phyloP scores from a whole-genome alignment of 208 protist genomes.

The Blechomonas ayalai region DNA sequence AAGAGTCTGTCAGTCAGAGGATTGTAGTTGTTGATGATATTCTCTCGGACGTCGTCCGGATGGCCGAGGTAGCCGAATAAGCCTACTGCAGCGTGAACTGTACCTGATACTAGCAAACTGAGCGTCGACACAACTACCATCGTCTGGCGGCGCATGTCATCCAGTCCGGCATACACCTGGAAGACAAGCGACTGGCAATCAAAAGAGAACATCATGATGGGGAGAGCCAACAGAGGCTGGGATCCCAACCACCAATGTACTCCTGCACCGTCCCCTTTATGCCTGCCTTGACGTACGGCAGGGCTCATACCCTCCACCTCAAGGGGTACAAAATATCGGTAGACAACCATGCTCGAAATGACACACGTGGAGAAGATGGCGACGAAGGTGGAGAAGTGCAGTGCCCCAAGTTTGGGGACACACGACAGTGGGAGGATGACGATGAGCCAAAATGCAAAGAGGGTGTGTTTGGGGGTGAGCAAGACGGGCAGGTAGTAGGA shows the following conservation, averaged over 20 bases:
- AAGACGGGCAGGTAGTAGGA: conserved; percentile 30
- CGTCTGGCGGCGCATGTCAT: conserved; percentile 45
- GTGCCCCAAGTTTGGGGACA: conserved; percentile 37
- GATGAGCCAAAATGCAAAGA: conserved; percentile 51
- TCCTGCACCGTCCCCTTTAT: not conserved
- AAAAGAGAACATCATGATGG: conserved; percentile 83
- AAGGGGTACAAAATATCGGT: conserved; percentile 47
- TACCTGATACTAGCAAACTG: conserved; percentile 33
- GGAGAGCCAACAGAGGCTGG: conserved; percentile 39
- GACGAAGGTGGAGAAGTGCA: conserved; percentile 53
- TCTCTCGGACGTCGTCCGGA: conserved; percentile 41
- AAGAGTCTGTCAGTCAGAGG: conserved; percentile 52
- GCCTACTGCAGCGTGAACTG: conserved; percentile 55
- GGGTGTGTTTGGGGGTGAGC: conserved; percentile 40
- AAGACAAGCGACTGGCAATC: conserved; percentile 77
- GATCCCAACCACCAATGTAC: conserved; percentile 33
- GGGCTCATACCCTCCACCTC: not conserved
- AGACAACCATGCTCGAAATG: conserved; percentile 56
- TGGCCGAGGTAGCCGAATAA: conserved; percentile 70
- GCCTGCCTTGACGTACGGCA: not conserved
- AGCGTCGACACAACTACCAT: conserved; percentile 54
- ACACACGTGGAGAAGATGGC: conserved; percentile 46
- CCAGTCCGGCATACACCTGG: conserved; percentile 58
- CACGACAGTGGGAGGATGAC: conserved; percentile 65
- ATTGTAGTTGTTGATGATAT: conserved; percentile 79